phyloP scores from a whole-genome alignment of 371 early-diverging fungal genomes.

The Mortierella sp. region DNA sequence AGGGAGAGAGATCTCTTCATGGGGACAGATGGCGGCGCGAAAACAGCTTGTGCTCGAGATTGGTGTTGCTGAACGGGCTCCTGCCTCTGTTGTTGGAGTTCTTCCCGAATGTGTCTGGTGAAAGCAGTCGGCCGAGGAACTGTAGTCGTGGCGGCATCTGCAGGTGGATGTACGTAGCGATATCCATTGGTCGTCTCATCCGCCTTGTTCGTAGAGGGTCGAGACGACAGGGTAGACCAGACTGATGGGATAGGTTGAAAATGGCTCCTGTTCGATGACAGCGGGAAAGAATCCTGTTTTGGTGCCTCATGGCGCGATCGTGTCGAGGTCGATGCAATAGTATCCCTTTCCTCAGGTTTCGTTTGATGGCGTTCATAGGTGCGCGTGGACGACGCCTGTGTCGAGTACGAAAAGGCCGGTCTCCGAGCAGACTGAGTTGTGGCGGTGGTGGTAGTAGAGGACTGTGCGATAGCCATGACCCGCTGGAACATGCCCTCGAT shows the following conservation, averaged over 20 bases:
- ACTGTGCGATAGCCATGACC: conserved; percentile 40
- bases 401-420: not conserved
- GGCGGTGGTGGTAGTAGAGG: not conserved
- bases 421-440: not conserved
- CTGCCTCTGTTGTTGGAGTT: not conserved
- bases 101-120: not conserved
- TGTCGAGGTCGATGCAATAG: not conserved
- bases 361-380: not conserved
- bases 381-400: not conserved
- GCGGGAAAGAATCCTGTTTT: not conserved
- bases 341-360: not conserved
- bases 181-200: conserved; percentile 5
- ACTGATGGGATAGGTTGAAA: not conserved
- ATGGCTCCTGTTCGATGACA: not conserved
- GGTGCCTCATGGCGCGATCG: not conserved
- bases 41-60: not conserved
- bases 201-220: not conserved
- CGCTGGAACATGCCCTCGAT: conserved; percentile 54
- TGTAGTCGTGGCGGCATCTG: conserved; percentile 2
- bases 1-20: not conserved
- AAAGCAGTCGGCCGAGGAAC: not conserved
- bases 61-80: not conserved
- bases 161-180: conserved; percentile 32
- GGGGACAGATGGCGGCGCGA: not conserved
- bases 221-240: conserved; percentile 18